These are phyloP conservation scores for Candida nitratophila DNA, from an alignment of 805 yeast genomes.

Conservation along the genomic window DNA sequence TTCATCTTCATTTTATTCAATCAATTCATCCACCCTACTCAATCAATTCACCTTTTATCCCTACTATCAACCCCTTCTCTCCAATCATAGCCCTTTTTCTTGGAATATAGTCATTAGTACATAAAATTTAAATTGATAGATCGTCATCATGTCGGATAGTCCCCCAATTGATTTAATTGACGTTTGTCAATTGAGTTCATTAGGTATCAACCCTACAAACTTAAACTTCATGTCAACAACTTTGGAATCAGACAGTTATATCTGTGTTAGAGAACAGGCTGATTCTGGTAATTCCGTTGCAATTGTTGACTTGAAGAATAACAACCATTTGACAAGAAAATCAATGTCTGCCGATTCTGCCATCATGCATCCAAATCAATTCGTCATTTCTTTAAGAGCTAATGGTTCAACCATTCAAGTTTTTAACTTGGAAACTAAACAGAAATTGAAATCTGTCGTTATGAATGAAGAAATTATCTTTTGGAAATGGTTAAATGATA, in stretches of 20 bases:
- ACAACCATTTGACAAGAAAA: slow-evolving; percentile 77
- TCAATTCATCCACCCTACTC: not conserved
- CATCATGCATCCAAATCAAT: slow-evolving; percentile 87
- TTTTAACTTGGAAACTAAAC: slow-evolving; percentile 81
- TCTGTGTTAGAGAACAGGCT: slow-evolving; percentile 66
- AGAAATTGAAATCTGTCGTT: slow-evolving; percentile 81
- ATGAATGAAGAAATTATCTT: slow-evolving; percentile 84
- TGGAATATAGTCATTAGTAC: too few relatives aligned
- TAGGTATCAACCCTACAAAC: slow-evolving; percentile 80
- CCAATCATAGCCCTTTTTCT: too few relatives aligned
- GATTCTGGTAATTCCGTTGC: slow-evolving; percentile 82
- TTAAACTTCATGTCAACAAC: slow-evolving; percentile 93
- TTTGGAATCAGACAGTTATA: slow-evolving; percentile 85
- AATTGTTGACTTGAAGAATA: slow-evolving; percentile 75
- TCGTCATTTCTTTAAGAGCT: slow-evolving; percentile 89
- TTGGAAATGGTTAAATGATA: slow-evolving; percentile 87
- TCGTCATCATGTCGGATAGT: slow-evolving; percentile 35
- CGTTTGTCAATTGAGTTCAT: slow-evolving; percentile 76
- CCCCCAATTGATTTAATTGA: slow-evolving; percentile 97
- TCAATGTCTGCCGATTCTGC: slow-evolving; percentile 97
- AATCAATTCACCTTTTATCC: not conserved
- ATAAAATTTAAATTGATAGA: too few relatives aligned
- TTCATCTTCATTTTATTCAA: not conserved
- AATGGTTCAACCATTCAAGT: slow-evolving; percentile 95
- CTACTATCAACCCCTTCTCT: not conserved